These are phyloP conservation scores for Colletotrichum lindemuthianum DNA, from an alignment of 2,329 filamentous ascomycete genomes.

Conservation along the genomic window DNA sequence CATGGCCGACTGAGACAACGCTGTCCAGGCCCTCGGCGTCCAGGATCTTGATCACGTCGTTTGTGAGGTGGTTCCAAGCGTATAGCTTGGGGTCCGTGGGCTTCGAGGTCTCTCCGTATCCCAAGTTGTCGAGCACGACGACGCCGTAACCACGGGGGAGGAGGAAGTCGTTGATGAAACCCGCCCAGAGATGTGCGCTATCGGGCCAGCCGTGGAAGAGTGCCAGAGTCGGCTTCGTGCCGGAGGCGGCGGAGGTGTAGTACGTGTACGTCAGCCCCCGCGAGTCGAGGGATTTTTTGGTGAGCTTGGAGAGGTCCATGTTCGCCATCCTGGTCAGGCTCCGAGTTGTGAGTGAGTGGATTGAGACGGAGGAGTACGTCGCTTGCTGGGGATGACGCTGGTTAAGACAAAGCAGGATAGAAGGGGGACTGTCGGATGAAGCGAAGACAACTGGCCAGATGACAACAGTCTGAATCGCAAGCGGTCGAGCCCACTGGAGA, in stretches of 20 bases:
- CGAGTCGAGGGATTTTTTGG: slow-evolving; percentile 42
- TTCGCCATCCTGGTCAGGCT: no score
- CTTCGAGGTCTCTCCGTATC: slow-evolving; percentile 52
- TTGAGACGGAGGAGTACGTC: no score
- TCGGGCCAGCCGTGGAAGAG: slow-evolving; percentile 63
- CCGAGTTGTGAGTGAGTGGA: no score
- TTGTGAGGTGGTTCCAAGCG: slow-evolving; percentile 46
- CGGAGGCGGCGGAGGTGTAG: slow-evolving; percentile 45
- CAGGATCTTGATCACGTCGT: slow-evolving; percentile 53
- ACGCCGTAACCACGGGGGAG: slow-evolving; percentile 49
- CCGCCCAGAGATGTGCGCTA: slow-evolving; percentile 54
- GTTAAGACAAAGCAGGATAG: no score
- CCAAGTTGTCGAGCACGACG: slow-evolving; percentile 51
- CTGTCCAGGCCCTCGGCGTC: slow-evolving; percentile 47
- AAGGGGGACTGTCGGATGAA: no score
- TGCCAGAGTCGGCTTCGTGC: slow-evolving; percentile 46
- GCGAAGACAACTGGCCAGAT: no score
- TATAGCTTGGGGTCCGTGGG: slow-evolving; percentile 50
- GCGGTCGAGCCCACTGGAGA: no score
- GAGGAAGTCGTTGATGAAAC: slow-evolving; percentile 51
- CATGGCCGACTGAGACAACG: slow-evolving; percentile 57
- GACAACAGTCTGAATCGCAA: no score
- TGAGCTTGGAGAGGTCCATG: slow-evolving; percentile 40
- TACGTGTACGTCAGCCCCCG: slow-evolving; percentile 53
- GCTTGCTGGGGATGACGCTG: no score